These are phyloP conservation scores for Termitomyces titanicus DNA, from an alignment of 768 basidiomycete species.

Conservation along the genomic window DNA sequence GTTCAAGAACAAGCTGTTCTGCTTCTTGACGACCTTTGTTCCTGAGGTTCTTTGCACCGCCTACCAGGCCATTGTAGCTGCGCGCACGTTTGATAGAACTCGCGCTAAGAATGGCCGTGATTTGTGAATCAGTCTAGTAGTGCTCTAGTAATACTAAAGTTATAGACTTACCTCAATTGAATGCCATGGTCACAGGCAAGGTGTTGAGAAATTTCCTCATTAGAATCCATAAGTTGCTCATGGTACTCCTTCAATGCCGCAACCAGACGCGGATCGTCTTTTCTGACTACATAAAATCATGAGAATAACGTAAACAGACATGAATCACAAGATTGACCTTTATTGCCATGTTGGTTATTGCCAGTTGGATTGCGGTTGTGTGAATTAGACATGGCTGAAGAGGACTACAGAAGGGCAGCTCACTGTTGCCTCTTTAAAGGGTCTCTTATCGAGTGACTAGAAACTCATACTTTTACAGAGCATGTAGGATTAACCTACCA, in stretches of 20 bases:
- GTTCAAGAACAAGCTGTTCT: not conserved
- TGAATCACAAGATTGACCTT: not conserved
- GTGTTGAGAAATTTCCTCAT: not conserved
- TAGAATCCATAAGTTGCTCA: not conserved
- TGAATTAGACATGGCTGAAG: not conserved
- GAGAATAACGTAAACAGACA: not conserved
- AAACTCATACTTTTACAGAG: no score
- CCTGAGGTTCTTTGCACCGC: not conserved
- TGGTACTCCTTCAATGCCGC: constrained; percentile 17
- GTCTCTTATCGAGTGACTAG: not conserved
- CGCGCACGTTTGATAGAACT: not conserved
- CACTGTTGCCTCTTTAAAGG: not conserved
- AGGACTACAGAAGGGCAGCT: not conserved
- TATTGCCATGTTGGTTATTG: not conserved
- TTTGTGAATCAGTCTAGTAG: not conserved
- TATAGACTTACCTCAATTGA: not conserved
- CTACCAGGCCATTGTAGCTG: not conserved
- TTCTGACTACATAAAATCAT: not conserved
- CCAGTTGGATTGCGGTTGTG: not conserved
- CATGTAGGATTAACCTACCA: no score
- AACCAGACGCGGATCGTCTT: not conserved
- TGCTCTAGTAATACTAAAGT: not conserved
- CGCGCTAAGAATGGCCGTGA: not conserved
- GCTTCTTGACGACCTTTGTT: not conserved
- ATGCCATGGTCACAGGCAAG: not conserved